These are phyloP conservation scores for Wickerhamiella alocasiicola DNA, from an alignment of 805 yeast genomes.

Conservation along the genomic window DNA sequence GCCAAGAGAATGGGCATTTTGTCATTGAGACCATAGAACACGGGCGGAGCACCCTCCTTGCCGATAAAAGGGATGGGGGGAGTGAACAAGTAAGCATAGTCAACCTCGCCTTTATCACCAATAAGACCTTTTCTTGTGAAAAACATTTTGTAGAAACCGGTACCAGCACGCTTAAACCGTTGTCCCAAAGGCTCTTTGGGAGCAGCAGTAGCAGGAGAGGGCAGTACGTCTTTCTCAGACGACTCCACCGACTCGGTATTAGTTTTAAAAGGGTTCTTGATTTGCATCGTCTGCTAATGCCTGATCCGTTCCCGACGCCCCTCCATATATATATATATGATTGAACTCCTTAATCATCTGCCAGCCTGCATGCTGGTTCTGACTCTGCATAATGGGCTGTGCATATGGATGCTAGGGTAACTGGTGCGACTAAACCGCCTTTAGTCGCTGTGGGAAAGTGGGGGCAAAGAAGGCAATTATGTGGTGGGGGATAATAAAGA, in stretches of 20 bases:
- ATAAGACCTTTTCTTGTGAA: slow-evolving; percentile 69
- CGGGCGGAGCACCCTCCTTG: slow-evolving; percentile 46
- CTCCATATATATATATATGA: too few species aligned
- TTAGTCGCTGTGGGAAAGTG: too few species aligned
- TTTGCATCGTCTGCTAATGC: not conserved
- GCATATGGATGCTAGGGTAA: too few species aligned
- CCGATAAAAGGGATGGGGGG: slow-evolving; percentile 63
- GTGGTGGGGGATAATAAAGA: too few species aligned
- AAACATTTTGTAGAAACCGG: slow-evolving; percentile 23
- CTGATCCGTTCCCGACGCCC: too few species aligned
- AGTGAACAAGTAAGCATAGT: slow-evolving; percentile 64
- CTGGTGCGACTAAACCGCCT: too few species aligned
- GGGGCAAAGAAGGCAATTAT: too few species aligned
- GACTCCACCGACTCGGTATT: slow-evolving; percentile 2
- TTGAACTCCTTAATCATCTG: too few species aligned
- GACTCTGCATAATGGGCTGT: too few species aligned
- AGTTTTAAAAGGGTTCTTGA: slow-evolving; percentile 9
- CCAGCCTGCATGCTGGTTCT: too few species aligned
- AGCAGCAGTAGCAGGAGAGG: slow-evolving; percentile 5
- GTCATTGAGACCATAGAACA: slow-evolving; percentile 63
- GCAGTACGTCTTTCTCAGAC: slow-evolving; percentile 3
- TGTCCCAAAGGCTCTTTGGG: not conserved
- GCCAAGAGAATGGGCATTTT: slow-evolving; percentile 77
- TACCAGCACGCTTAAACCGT: slow-evolving; percentile 1
- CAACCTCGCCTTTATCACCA: slow-evolving; percentile 53